phyloP scores from a whole-genome alignment of 2,329 filamentous ascomycete genomes.

The Sarocladium strictum region DNA sequence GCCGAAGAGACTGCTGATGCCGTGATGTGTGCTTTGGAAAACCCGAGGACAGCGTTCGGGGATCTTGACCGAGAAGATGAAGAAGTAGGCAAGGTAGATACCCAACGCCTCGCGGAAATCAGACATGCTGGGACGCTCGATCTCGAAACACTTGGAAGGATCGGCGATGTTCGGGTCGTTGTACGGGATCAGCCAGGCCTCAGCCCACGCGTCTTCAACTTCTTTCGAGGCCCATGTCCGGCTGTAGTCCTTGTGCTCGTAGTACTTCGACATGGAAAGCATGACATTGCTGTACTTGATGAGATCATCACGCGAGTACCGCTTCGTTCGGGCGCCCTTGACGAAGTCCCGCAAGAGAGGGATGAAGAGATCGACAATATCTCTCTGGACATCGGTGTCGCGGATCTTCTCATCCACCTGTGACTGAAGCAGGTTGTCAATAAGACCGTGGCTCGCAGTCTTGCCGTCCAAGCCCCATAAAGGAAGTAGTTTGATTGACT shows the following conservation, averaged over 20 bases:
- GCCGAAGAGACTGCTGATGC: constrained; percentile 54
- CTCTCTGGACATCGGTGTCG: constrained; percentile 31
- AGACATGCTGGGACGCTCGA: constrained; percentile 27
- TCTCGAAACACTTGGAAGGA: constrained; percentile 24
- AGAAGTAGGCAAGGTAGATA: constrained; percentile 37
- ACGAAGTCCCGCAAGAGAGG: constrained; percentile 44
- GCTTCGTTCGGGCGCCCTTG: constrained; percentile 39
- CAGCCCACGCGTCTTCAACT: constrained; percentile 40
- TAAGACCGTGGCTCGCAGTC: constrained; percentile 46
- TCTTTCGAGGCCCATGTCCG: constrained; percentile 41
- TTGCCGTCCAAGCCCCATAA: constrained; percentile 49
- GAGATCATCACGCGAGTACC: constrained; percentile 36
- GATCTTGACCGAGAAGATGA: constrained; percentile 53
- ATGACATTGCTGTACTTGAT: constrained; percentile 40
- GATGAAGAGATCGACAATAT: constrained; percentile 48
- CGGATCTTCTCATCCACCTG: constrained; percentile 41
- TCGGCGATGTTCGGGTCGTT: constrained; percentile 30
- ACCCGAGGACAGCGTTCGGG: constrained; percentile 53
- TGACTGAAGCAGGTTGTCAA: constrained; percentile 46
- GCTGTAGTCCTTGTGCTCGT: constrained; percentile 44
- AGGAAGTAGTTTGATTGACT: constrained; percentile 47
- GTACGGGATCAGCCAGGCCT: constrained; percentile 41
- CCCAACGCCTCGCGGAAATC: constrained; percentile 29
- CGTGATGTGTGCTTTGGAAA: constrained; percentile 59
- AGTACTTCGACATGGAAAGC: constrained; percentile 44